A percentile compares a stretch with the other conserved stretches of the same genome.
Evolutionary conservation across 164 flowering plant species (phyloP).

Genomic region (Dillenia turbinata): DNA sequence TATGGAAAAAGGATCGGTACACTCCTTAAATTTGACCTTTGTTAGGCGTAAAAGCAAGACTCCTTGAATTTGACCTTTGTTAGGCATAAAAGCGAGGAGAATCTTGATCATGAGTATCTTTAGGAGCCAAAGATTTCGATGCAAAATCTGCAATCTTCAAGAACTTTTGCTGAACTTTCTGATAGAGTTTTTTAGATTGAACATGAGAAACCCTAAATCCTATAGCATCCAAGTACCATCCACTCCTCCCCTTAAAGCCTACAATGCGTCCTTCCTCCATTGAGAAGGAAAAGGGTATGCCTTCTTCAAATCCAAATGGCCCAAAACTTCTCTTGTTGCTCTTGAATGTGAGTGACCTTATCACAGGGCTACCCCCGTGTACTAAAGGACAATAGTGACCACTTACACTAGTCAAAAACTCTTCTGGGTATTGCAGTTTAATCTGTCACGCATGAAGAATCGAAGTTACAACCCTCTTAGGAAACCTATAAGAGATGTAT

Average conservation of each 20-base stretch:
- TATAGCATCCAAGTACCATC: constrained; percentile 28
- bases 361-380: constrained; percentile 34
- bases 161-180: constrained; percentile 18
- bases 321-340: constrained; percentile 59
- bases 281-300: constrained; percentile 54
- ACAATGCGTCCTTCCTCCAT: constrained; percentile 55
- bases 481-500: too few species aligned
- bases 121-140: too few species aligned
- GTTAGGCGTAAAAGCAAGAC: too few species aligned
- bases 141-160: too few species aligned
- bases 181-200: constrained; percentile 1
- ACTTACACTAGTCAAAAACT: constrained; percentile 41
- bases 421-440: constrained; percentile 60
- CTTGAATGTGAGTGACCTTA: constrained; percentile 55
- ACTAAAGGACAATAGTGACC: constrained; percentile 57
- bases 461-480: not conserved
- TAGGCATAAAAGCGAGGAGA: too few species aligned
- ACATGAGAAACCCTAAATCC: not conserved
- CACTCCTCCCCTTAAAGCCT: constrained; percentile 59
- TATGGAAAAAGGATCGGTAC: too few species aligned
- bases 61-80: too few species aligned
- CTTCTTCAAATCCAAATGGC: constrained; percentile 67
- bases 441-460: constrained; percentile 27
- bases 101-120: too few species aligned
- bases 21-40: too few species aligned